Evolutionary conservation across 208 protist genomes (phyloP).

Genomic region (Wallacemonas sp.): DNA sequence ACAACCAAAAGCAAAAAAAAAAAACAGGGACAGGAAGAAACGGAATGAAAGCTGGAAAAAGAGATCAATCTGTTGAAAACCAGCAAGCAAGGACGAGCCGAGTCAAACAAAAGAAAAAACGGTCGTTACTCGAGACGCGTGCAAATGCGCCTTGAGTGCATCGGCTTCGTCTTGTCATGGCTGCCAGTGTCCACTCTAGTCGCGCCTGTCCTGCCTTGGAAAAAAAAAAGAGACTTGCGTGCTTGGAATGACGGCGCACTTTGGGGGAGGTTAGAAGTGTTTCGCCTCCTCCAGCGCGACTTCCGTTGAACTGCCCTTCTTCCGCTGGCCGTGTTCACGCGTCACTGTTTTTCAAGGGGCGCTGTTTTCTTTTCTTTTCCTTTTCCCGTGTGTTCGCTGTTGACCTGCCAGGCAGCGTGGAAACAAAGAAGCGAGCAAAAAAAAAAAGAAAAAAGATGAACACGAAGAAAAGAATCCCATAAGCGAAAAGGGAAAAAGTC

Average conservation of each 20-base stretch:
- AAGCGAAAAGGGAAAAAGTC: background rate
- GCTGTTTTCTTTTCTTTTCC: background rate
- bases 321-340: too few species aligned
- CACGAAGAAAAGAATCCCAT: constrained; percentile 10
- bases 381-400: background rate
- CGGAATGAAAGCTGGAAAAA: constrained; percentile 4
- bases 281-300: too few species aligned
- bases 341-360: too few species aligned
- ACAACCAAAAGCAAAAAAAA: constrained; percentile 7
- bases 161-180: background rate
- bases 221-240: too few species aligned
- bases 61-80: constrained; percentile 4
- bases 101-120: constrained; percentile 8
- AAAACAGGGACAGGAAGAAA: background rate
- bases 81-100: constrained; percentile 7
- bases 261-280: too few species aligned
- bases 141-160: too few species aligned
- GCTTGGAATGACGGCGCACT: too few species aligned
- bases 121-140: too few species aligned
- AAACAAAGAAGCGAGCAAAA: constrained; percentile 4
- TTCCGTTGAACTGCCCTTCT: too few species aligned
- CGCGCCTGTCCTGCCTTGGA: background rate
- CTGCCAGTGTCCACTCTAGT: background rate
- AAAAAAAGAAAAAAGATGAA: constrained; percentile 14
- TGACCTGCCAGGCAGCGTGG: background rate